Conservation (phyloP, 345 rosid genomes). For the Sisymbrium irio region DNA sequence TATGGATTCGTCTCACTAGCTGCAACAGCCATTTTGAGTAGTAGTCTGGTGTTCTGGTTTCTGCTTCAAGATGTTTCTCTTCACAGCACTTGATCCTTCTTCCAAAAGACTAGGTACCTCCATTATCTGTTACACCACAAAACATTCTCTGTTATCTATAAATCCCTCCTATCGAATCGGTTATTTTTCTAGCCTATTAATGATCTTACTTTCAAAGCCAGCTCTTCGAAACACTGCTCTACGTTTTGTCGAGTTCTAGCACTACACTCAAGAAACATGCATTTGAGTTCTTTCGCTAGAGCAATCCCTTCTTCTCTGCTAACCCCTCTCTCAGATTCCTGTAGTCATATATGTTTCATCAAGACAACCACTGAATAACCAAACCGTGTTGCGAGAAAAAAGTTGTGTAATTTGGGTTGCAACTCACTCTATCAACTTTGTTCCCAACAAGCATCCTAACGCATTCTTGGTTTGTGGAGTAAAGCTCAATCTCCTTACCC, state of each 20-base stretch:
- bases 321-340: slow-evolving; percentile 88
- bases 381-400: background rate
- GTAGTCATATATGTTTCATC: slow-evolving; percentile 28
- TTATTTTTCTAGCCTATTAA: background rate
- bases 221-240: slow-evolving; percentile 85
- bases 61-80: slow-evolving; percentile 73
- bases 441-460: slow-evolving; percentile 95
- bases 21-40: slow-evolving; percentile 50
- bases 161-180: background rate
- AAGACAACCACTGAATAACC: background rate
- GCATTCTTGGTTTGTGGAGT: slow-evolving; percentile 74
- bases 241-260: slow-evolving; percentile 88
- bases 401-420: background rate
- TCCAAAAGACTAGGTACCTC: slow-evolving; percentile 88
- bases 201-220: slow-evolving; percentile 72
- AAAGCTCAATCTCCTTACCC: slow-evolving; percentile 91
- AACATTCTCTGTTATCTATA: background rate
- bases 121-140: slow-evolving; percentile 61
- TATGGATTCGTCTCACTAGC: slow-evolving; percentile 24
- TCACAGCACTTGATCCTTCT: slow-evolving; percentile 73
- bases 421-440: slow-evolving; percentile 83
- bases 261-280: slow-evolving; percentile 83
- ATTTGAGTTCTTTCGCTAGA: slow-evolving; percentile 72
- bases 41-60: slow-evolving; percentile 54
- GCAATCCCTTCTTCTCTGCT: slow-evolving; percentile 82